phyloP scores from a whole-genome alignment of 768 basidiomycete species.

The Boletellus emodensis region DNA sequence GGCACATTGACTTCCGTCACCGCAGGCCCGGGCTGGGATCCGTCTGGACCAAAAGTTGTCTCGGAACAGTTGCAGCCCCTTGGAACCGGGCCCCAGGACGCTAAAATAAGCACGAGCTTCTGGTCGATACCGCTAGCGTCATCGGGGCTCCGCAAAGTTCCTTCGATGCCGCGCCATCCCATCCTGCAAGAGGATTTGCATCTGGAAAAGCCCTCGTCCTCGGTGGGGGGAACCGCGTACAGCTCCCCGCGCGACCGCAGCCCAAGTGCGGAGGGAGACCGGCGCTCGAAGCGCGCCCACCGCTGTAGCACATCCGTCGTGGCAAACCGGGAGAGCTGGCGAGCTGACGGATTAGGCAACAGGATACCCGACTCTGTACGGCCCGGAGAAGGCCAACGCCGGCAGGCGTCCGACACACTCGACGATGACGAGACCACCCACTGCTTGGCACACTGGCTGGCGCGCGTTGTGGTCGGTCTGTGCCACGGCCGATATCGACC shows the following conservation, averaged over 20 bases:
- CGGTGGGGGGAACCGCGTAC: conserved; percentile 5
- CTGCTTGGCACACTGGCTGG: conserved; percentile 20
- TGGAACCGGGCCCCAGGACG: conserved; percentile 8
- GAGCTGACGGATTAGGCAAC: conserved; percentile 13
- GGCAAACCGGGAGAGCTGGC: conserved; percentile 4
- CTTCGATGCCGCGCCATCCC: conserved; percentile 1
- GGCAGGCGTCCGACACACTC: background rate
- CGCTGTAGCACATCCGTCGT: conserved; percentile 12
- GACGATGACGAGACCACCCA: conserved; percentile 7
- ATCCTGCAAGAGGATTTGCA: conserved; percentile 1
- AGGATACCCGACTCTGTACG: conserved; percentile 5
- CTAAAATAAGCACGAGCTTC: conserved; percentile 15
- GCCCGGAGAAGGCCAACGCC: background rate
- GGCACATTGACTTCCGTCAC: conserved; percentile 2
- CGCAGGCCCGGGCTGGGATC: conserved; percentile 3
- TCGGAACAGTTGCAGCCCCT: background rate
- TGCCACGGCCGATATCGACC: conserved; percentile 21
- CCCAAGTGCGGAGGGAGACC: conserved; percentile 23
- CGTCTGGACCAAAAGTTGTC: background rate
- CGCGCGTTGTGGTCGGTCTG: conserved; percentile 20
- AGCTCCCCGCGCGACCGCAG: conserved; percentile 10
- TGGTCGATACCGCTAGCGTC: conserved; percentile 6
- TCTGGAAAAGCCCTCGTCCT: conserved; percentile 11
- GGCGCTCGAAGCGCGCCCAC: conserved; percentile 28
- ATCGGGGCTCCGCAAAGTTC: background rate